A percentile compares a stretch with the other conserved stretches of the same genome.
Conservation (phyloP, 306 rosid genomes). For the Aeschynomene evenia region DNA sequence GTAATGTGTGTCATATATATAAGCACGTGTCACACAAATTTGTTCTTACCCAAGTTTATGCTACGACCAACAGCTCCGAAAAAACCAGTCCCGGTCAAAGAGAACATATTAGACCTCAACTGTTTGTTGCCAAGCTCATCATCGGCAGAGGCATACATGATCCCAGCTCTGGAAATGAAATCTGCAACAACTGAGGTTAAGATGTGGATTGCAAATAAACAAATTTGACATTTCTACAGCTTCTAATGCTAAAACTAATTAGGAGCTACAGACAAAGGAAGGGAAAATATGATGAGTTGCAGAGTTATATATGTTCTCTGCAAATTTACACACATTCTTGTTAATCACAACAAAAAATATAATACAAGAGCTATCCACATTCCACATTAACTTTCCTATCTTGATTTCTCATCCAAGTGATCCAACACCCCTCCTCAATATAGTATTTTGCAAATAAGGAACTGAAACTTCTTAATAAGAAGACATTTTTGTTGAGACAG, state of each 20-base stretch:
- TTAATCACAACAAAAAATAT: not conserved
- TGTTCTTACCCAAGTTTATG: constrained; percentile 73
- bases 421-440: not conserved
- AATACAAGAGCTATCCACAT: not conserved
- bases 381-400: not conserved
- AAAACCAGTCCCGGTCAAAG: constrained; percentile 80
- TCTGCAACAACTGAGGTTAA: constrained; percentile 64
- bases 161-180: constrained; percentile 90
- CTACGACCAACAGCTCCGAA: constrained; percentile 88
- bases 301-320: not conserved
- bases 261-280: not conserved
- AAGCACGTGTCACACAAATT: not conserved
- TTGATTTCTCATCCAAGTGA: not conserved
- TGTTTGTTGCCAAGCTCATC: constrained; percentile 55
- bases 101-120: constrained; percentile 72
- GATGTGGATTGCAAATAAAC: constrained; percentile 45
- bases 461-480: not conserved
- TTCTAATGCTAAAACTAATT: constrained; percentile 5
- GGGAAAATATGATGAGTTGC: not conserved
- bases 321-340: not conserved
- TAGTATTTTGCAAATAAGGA: not conserved
- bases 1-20: too few relatives aligned
- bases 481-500: not conserved
- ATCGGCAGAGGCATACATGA: constrained; percentile 63
- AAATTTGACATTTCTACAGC: not conserved